Evolutionary conservation across 148 eudicot species (phyloP).

Genomic region (Pharnaceum exiguum): DNA sequence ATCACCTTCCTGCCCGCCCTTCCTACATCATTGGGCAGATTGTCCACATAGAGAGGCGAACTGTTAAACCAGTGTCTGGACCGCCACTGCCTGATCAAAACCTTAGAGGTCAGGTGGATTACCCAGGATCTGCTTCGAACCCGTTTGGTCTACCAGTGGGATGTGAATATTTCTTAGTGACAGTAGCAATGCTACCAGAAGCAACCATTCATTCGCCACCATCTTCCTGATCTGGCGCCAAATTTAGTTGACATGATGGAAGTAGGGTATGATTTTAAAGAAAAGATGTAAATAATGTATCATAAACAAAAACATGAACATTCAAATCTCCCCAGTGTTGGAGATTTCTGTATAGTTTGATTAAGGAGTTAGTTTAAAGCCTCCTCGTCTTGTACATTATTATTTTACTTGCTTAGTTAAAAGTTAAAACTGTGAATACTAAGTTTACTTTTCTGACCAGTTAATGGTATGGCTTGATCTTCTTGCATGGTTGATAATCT

Average conservation of each 20-base stretch:
- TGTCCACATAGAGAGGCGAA: constrained; percentile 79
- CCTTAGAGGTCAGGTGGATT: constrained; percentile 21
- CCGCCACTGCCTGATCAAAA: constrained; percentile 16
- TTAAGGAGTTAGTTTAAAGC: constrained; percentile 2
- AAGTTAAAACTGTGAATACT: constrained; percentile 6
- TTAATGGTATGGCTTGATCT: not conserved
- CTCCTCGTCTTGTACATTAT: constrained; percentile 17
- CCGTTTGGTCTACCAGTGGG: constrained; percentile 64
- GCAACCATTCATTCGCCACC: constrained; percentile 55
- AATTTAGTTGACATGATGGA: constrained; percentile 65
- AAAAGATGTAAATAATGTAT: constrained; percentile 20
- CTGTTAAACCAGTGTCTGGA: constrained; percentile 38
- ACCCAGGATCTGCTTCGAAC: constrained; percentile 40
- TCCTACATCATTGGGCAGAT: constrained; percentile 78
- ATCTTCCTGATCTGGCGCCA: constrained; percentile 75
- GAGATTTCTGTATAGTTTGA: constrained; percentile 23
- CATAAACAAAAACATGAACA: constrained; percentile 8
- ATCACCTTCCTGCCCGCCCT: constrained; percentile 67
- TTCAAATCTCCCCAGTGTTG: constrained; percentile 3
- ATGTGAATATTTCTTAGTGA: constrained; percentile 78
- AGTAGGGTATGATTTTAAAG: constrained; percentile 20
- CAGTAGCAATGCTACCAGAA: constrained; percentile 89
- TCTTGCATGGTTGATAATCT: not conserved
- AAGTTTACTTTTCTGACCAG: not conserved
- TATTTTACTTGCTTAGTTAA: constrained; percentile 1